Base-by-base conservation (phyloP, 345 rosid species). In the Pugionium dolabratum region DNA sequence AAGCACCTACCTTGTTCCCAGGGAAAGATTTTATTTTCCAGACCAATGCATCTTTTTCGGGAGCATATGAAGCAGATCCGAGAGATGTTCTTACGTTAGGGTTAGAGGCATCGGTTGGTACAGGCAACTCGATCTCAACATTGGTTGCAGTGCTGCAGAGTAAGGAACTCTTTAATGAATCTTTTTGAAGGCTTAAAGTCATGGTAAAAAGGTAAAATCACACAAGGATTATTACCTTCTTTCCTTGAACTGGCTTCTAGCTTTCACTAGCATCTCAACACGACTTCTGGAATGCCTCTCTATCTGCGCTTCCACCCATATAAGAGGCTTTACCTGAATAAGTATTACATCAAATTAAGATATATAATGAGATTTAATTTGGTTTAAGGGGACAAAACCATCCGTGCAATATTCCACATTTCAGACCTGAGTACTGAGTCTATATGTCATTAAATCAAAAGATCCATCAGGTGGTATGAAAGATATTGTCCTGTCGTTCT, bases 11-110 rank as follows among this genome's bases (percentile, higher is more conserved):
- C 85, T 81, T 84, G 74, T 77, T 80, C 59, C 93, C 90, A 4
- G 90, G 85, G 64, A 87, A 87, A 54, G 90, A 87, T 72, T 77
- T 84, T 51, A 87, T 83, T 79, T 84, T 87, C 95, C 95, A 87
- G 67, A 87, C 76, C 62, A 87, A 65, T 57, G 90, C 86, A 76
- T 87, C 90, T 59, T 79, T 82, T 74, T 87, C 95, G 10, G 94
- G 95, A 62, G 90, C 90, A 78, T 85, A 87, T 59, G 84, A 26
- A 7, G 90, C 95, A 70, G 95, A 82, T 5, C 94, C 95, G 70
- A 85, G 80, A 60, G 90, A 87, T 28, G 95, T 87, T 74, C 87
- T 79, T 35, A 85, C 74, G 25, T 69, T 83, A 50, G 90, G 95
- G 66, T 83, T 85, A 49, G 88, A 79, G 68, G 87, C 86, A 78